A percentile compares a stretch with the other conserved stretches of the same genome.
Evolutionary conservation across 2,329 filamentous ascomycete species (phyloP).

Genomic region (Lasiodiplodia gonubiensis): DNA sequence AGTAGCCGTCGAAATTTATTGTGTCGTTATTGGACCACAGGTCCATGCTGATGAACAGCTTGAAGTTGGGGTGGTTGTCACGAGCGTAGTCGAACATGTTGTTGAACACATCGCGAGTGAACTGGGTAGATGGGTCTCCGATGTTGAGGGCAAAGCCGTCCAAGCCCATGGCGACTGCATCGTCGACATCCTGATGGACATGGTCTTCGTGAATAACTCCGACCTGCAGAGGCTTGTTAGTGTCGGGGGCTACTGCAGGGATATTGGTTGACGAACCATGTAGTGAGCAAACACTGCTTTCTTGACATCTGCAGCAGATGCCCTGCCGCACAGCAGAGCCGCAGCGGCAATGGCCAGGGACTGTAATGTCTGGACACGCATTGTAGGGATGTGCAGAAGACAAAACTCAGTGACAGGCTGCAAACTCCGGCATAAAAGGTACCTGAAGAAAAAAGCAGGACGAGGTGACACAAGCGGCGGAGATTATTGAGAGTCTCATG

Average conservation of each 20-base stretch:
- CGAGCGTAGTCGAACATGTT: constrained; percentile 18
- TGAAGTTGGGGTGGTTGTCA: constrained; percentile 16
- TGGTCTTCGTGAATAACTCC: constrained; percentile 5
- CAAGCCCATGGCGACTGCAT: constrained; percentile 12
- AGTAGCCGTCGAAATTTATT: neutral
- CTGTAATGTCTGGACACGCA: neutral
- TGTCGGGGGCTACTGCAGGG: neutral
- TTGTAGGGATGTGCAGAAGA: neutral
- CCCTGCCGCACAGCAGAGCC: neutral
- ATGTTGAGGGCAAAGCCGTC: constrained; percentile 12
- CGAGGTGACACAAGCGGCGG: neutral
- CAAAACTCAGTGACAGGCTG: neutral
- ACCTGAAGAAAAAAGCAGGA: neutral
- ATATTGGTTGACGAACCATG: neutral
- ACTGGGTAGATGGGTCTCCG: neutral
- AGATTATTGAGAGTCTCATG: constrained; percentile 11
- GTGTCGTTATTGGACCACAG: constrained; percentile 7
- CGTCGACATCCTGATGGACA: constrained; percentile 11
- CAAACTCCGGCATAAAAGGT: neutral
- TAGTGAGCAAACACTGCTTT: constrained; percentile 18
- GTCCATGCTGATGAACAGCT: constrained; percentile 21
- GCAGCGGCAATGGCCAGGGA: neutral
- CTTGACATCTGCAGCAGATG: neutral
- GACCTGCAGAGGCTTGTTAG: neutral
- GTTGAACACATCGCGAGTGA: constrained; percentile 1